Evolutionary conservation across 1,284 basidiomycete genomes (phyloP).

Genomic region (Tilletiopsis washingtonensis): DNA sequence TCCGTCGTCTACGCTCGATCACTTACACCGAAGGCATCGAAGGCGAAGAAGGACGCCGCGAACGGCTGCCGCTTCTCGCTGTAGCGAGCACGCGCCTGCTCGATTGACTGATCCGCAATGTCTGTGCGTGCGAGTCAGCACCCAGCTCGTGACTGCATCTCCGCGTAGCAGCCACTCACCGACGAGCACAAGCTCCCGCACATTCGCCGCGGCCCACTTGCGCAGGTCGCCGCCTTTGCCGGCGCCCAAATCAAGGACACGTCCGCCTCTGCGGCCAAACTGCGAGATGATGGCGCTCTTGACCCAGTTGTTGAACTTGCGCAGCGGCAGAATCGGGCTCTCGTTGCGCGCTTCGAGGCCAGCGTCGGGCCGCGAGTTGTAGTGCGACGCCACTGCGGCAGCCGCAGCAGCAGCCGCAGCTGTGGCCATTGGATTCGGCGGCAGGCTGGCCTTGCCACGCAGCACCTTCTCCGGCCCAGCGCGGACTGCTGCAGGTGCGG

Average conservation of each 20-base stretch:
- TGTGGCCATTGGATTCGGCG: not conserved
- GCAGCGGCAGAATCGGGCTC: constrained; percentile 93
- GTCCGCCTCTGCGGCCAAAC: constrained; percentile 59
- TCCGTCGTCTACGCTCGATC: too few species aligned
- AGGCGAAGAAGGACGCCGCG: constrained; percentile 69
- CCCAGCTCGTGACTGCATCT: not conserved
- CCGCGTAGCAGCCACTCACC: not conserved
- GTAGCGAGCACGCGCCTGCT: constrained; percentile 73
- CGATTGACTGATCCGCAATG: constrained; percentile 78
- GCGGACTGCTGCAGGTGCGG: not conserved
- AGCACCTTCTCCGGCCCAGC: not conserved
- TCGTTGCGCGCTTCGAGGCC: constrained; percentile 72
- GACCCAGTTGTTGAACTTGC: constrained; percentile 99
- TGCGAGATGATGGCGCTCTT: constrained; percentile 88
- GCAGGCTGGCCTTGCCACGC: not conserved
- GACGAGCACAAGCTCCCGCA: constrained; percentile 70
- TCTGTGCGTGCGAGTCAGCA: constrained; percentile 54
- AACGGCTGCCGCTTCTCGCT: constrained; percentile 55
- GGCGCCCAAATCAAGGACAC: constrained; percentile 90
- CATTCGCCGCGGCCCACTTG: constrained; percentile 87
- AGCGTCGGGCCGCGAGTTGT: constrained; percentile 86
- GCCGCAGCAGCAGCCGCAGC: not conserved
- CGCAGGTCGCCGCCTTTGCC: constrained; percentile 95
- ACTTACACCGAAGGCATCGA: constrained; percentile 91
- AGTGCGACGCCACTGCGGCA: constrained; percentile 8